Percentiles rank a stretch among this genome's conserved stretches.
phyloP scores from a whole-genome alignment of 164 flowering plant species.

The Brasenia schreberi region DNA sequence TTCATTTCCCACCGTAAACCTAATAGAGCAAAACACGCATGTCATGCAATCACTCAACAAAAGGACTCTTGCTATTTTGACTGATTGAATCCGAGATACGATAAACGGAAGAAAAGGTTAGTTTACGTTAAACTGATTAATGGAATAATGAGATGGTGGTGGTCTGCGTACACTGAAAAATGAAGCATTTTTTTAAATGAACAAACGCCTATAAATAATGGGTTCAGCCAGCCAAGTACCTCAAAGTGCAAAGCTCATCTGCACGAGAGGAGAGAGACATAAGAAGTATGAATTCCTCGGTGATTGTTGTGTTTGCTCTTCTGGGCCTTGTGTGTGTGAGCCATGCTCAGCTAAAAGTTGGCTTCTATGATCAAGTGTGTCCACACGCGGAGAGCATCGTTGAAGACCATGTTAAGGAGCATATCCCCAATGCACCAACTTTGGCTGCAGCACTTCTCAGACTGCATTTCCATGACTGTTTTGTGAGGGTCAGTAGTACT shows the following conservation, averaged over 20 bases:
- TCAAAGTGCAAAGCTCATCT: neutral
- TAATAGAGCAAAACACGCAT: too few relatives aligned
- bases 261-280: neutral
- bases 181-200: too few relatives aligned
- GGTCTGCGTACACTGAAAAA: too few relatives aligned
- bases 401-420: constrained; percentile 36
- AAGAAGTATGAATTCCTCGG: neutral
- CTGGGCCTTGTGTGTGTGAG: constrained; percentile 18
- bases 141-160: too few relatives aligned
- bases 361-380: constrained; percentile 51
- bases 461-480: constrained; percentile 91
- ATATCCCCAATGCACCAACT: constrained; percentile 53
- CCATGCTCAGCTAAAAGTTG: constrained; percentile 33
- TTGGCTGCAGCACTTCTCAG: constrained; percentile 54
- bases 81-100: too few relatives aligned
- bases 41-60: too few relatives aligned
- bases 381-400: constrained; percentile 74
- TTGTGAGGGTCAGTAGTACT: constrained; percentile 49
- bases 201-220: neutral
- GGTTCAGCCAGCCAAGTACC: neutral
- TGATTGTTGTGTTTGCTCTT: constrained; percentile 9
- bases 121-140: too few relatives aligned
- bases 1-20: too few relatives aligned
- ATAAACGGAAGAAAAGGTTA: too few relatives aligned
- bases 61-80: too few relatives aligned